phyloP scores from a whole-genome alignment of 2,329 filamentous ascomycete species.

The Mycosphaerelloides madeirae region DNA sequence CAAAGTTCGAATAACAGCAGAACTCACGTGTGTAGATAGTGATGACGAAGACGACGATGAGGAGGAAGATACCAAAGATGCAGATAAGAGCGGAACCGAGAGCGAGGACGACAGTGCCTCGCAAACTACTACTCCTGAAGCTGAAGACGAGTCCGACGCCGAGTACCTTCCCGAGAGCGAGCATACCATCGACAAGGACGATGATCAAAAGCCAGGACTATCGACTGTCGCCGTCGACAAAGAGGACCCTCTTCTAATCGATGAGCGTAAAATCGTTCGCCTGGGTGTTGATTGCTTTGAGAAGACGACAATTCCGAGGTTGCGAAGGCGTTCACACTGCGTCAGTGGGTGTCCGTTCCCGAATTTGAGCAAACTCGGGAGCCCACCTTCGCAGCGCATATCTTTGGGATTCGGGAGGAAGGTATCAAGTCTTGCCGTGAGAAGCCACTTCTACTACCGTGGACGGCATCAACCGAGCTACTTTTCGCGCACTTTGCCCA shows the following conservation, averaged over 20 bases:
- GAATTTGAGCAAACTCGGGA: conserved; percentile 1
- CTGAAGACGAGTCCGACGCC: not conserved
- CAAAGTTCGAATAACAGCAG: not conserved
- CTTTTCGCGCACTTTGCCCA: conserved; percentile 8
- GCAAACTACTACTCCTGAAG: not conserved
- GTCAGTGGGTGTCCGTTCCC: conserved; percentile 6
- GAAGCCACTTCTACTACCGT: not conserved
- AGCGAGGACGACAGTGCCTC: not conserved
- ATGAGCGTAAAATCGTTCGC: conserved; percentile 7
- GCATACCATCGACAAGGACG: not conserved
- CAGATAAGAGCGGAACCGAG: not conserved
- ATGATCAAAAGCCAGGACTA: not conserved
- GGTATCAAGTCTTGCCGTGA: conserved; percentile 1
- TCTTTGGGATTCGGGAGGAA: conserved; percentile 1
- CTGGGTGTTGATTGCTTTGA: conserved; percentile 3
- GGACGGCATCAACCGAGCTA: conserved; percentile 7
- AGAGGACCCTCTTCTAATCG: not conserved
- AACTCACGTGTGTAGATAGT: not conserved
- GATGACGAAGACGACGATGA: conserved; percentile 3
- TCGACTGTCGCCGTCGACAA: not conserved
- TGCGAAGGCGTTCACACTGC: not conserved
- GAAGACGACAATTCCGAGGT: conserved; percentile 3
- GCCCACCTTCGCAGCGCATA: not conserved
- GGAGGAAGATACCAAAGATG: not conserved
- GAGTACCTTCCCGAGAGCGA: not conserved